Conservation (phyloP, 2,329 filamentous ascomycete species). For the Trichoderma lentiforme region DNA sequence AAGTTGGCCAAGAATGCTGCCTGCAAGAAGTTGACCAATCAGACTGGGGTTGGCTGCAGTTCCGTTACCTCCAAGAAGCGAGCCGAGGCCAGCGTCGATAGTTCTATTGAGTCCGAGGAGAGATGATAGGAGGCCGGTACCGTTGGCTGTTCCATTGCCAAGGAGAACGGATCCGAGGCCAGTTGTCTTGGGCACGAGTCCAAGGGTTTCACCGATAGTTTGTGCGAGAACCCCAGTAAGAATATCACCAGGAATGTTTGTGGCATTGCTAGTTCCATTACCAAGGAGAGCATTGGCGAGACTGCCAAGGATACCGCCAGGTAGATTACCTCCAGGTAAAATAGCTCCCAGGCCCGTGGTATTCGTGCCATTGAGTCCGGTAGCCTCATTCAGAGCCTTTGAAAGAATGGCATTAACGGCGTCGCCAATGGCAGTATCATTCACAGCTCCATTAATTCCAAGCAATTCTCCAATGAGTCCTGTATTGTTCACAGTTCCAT, state of each 20-base stretch:
- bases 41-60: neutral
- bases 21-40: neutral
- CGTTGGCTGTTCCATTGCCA: neutral
- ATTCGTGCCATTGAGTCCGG: neutral
- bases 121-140: neutral
- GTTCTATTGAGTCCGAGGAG: neutral
- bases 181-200: neutral
- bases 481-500: neutral
- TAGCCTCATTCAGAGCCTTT: neutral
- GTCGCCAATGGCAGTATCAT: neutral
- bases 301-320: neutral
- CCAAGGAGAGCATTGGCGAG: neutral
- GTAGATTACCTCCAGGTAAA: neutral
- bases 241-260: neutral
- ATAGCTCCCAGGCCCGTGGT: neutral
- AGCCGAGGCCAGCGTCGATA: neutral
- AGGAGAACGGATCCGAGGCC: neutral
- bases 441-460: neutral
- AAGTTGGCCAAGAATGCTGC: neutral
- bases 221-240: neutral
- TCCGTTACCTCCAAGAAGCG: neutral
- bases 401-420: neutral
- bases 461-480: neutral
- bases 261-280: neutral
- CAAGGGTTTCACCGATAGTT: neutral